These are phyloP conservation scores for Xylaria nigripes DNA, from an alignment of 495 filamentous ascomycete genomes.

Conservation along the genomic window DNA sequence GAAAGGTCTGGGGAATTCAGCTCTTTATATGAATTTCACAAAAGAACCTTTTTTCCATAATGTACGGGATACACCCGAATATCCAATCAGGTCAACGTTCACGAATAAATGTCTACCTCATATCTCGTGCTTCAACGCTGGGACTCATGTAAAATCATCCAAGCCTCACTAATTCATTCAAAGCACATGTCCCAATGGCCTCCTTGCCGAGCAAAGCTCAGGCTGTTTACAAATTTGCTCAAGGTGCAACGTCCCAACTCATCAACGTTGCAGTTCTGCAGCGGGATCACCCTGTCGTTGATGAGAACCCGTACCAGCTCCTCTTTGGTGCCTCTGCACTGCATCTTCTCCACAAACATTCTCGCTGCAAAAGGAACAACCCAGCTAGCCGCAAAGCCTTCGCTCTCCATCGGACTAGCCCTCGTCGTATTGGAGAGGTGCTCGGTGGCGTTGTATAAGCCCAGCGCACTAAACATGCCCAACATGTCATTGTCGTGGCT, in stretches of 20 bases:
- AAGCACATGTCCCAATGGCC: constrained; percentile 69
- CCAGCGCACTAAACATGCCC: constrained; percentile 61
- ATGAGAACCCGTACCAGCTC: constrained; percentile 69
- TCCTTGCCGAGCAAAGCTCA: constrained; percentile 59
- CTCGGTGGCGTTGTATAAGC: constrained; percentile 57
- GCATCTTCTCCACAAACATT: constrained; percentile 79
- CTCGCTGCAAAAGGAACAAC: constrained; percentile 71
- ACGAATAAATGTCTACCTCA: too few relatives aligned
- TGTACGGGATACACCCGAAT: too few relatives aligned
- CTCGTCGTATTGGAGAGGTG: constrained; percentile 40
- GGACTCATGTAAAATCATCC: not conserved
- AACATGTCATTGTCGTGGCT: constrained; percentile 82
- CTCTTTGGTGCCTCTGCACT: constrained; percentile 41
- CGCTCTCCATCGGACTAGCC: constrained; percentile 29
- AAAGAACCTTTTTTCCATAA: not conserved
- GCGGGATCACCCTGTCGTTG: constrained; percentile 69
- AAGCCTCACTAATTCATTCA: constrained; percentile 16
- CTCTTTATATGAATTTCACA: too few relatives aligned
- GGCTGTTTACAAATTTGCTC: constrained; percentile 56
- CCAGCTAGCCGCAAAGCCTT: constrained; percentile 62
- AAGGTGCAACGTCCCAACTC: constrained; percentile 56
- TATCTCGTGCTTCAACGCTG: not conserved
- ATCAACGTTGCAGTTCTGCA: constrained; percentile 62
- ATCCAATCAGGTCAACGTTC: not conserved
- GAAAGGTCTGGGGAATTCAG: too few relatives aligned